Conservation (phyloP, 352 stramenopile genomes). For the Blastocystis sp. region DNA sequence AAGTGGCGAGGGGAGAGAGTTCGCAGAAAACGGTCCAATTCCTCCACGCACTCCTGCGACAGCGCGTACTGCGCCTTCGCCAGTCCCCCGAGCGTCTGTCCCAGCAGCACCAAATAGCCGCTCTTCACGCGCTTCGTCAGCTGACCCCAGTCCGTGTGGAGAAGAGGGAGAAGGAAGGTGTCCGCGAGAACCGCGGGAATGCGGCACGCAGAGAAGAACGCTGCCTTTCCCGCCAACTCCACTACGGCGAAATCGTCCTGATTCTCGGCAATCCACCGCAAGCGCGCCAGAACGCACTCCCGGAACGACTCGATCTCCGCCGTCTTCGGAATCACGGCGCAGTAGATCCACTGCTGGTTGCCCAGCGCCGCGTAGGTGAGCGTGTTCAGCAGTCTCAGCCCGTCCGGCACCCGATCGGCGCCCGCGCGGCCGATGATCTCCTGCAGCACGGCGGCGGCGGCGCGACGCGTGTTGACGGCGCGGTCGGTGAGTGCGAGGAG, state of each 20-base stretch:
- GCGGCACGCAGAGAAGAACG: background rate
- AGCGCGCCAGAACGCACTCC: background rate
- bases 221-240: conserved; percentile 5
- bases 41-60: background rate
- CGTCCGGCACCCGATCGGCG: background rate
- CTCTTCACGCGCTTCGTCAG: background rate
- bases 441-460: conserved; percentile 15
- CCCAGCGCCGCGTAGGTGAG: background rate
- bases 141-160: background rate
- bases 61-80: background rate
- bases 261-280: background rate
- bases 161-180: background rate
- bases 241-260: background rate
- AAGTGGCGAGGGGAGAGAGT: too few species aligned
- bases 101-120: background rate
- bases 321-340: background rate
- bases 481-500: background rate
- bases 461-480: conserved; percentile 2
- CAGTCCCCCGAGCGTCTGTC: background rate
- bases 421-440: conserved; percentile 6
- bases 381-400: background rate
- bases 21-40: background rate
- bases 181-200: background rate
- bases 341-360: background rate
- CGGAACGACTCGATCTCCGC: background rate